These are phyloP conservation scores for Macrolepiota fuliginosa DNA, from an alignment of 768 basidiomycete species.

Conservation along the genomic window DNA sequence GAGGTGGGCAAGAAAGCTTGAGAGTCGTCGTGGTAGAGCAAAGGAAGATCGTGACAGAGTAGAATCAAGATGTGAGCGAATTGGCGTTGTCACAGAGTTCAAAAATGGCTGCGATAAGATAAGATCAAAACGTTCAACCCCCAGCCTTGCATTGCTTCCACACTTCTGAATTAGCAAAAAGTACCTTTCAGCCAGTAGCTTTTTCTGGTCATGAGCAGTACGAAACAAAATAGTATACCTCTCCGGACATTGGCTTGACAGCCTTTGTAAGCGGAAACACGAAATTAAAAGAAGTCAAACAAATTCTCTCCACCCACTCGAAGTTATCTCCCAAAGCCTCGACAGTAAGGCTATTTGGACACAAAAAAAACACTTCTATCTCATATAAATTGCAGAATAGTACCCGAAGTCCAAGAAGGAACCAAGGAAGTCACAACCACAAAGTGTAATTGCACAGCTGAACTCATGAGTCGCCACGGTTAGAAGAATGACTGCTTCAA, in stretches of 20 bases:
- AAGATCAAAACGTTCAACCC: background rate
- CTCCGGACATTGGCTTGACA: conserved; percentile 23
- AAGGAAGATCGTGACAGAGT: too few species aligned
- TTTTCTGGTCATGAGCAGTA: background rate
- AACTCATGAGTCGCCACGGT: conserved; percentile 48
- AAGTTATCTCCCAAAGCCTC: conserved; percentile 73
- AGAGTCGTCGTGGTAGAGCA: too few species aligned
- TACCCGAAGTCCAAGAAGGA: conserved; percentile 92
- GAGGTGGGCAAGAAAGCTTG: too few species aligned
- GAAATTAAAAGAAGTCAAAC: conserved; percentile 84
- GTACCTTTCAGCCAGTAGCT: background rate
- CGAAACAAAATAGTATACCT: background rate
- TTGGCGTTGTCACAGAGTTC: too few species aligned
- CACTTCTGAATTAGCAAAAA: background rate
- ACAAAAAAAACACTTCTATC: background rate
- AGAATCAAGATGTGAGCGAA: too few species aligned
- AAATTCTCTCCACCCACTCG: conserved; percentile 81
- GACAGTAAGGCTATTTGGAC: conserved; percentile 67
- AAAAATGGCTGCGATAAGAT: background rate
- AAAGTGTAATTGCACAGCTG: conserved; percentile 85
- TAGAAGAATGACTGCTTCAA: too few species aligned
- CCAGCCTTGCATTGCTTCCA: background rate
- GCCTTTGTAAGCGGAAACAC: conserved; percentile 95
- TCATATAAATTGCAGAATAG: too few species aligned
- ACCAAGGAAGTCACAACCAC: conserved; percentile 87